Evolutionary conservation across 1,284 basidiomycete species (phyloP).

Genomic region (Ceratobasidium sp.): DNA sequence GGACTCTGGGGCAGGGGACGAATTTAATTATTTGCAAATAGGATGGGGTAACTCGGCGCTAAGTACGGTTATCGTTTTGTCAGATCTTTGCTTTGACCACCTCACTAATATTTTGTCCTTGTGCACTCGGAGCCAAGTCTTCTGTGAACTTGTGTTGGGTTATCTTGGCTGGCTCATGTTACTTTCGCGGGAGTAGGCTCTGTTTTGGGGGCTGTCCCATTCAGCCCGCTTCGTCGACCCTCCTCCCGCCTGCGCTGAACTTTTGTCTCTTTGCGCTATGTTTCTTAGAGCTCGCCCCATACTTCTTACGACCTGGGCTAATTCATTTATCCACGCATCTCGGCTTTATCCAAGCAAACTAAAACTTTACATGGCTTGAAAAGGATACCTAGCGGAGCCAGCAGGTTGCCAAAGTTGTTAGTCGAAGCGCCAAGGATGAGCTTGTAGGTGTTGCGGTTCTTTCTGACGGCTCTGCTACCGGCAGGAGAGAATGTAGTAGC

Average conservation of each 20-base stretch:
- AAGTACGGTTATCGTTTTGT: background rate
- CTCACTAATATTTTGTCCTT: no score
- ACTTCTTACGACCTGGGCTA: slow-evolving; percentile 1
- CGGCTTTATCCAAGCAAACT: slow-evolving; percentile 10
- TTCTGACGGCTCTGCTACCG: slow-evolving; percentile 64
- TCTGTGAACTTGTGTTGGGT: no score
- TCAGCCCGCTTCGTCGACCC: no score
- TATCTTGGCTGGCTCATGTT: no score
- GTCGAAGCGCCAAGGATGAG: slow-evolving; percentile 80
- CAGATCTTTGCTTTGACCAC: background rate
- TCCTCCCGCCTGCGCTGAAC: no score
- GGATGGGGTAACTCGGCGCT: background rate
- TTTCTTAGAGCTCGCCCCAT: background rate
- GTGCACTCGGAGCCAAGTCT: background rate
- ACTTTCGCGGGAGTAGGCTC: background rate
- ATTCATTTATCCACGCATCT: slow-evolving; percentile 36
- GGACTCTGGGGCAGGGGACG: background rate
- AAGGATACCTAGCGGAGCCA: slow-evolving; percentile 74
- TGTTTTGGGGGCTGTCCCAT: background rate
- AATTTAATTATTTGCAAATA: slow-evolving; percentile 39
- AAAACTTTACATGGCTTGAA: slow-evolving; percentile 81
- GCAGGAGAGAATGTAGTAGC: slow-evolving; percentile 56
- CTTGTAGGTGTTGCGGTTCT: slow-evolving; percentile 82
- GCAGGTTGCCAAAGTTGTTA: slow-evolving; percentile 86
- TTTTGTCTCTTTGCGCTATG: slow-evolving; percentile 1